phyloP scores from a whole-genome alignment of 345 rosid species.

The Populus alba region DNA sequence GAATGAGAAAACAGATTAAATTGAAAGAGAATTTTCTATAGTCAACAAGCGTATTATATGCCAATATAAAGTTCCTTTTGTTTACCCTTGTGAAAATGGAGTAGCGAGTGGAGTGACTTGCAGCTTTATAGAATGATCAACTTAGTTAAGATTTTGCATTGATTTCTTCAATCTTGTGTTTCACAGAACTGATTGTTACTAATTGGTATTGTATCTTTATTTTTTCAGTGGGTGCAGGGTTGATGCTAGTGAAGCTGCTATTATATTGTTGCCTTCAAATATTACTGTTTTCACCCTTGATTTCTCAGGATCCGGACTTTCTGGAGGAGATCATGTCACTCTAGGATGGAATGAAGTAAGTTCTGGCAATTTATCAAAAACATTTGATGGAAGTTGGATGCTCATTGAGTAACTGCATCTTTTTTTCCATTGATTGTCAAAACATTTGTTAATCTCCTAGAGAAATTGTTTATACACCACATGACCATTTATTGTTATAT shows the following conservation, averaged over 20 bases:
- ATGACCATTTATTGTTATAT: neutral
- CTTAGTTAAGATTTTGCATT: neutral
- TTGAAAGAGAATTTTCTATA: neutral
- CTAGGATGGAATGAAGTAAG: slow-evolving; percentile 89
- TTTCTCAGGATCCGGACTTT: slow-evolving; percentile 88
- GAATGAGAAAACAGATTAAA: neutral
- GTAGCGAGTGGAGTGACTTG: neutral
- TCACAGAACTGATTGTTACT: slow-evolving; percentile 6
- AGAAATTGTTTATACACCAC: neutral
- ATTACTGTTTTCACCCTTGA: slow-evolving; percentile 90
- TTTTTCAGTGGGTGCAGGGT: slow-evolving; percentile 86
- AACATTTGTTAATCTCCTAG: neutral
- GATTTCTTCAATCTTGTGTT: neutral
- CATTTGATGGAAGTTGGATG: neutral
- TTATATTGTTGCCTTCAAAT: slow-evolving; percentile 79
- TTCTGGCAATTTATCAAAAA: slow-evolving; percentile 10
- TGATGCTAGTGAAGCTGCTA: slow-evolving; percentile 92
- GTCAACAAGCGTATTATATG: slow-evolving; percentile 1
- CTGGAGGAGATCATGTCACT: slow-evolving; percentile 84
- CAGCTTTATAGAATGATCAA: neutral
- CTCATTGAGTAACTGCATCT: neutral
- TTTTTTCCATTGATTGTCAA: neutral
- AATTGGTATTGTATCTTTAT: slow-evolving; percentile 27
- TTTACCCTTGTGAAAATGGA: neutral
- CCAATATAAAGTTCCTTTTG: neutral